These are phyloP conservation scores for Phytophthora aleatoria DNA, from an alignment of 352 stramenopile species.

Conservation along the genomic window DNA sequence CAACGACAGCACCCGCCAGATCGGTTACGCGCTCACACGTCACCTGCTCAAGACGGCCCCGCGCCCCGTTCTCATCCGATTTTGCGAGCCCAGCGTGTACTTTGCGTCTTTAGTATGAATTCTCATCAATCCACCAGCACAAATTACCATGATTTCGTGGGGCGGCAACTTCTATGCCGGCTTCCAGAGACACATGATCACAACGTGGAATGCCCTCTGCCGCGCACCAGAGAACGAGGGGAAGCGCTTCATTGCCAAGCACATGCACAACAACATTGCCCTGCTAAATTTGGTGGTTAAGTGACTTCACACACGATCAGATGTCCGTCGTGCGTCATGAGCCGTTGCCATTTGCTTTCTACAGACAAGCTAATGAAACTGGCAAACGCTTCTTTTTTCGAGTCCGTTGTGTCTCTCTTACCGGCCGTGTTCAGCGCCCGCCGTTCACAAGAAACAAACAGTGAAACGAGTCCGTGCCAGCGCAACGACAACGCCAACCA, in stretches of 20 bases:
- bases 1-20: constrained; percentile 65
- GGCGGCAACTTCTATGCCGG: constrained; percentile 9
- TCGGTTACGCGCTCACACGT: constrained; percentile 67
- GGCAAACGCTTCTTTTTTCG: constrained; percentile 21
- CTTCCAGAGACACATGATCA: constrained; percentile 4
- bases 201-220: constrained; percentile 10
- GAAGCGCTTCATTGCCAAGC: background rate
- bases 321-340: constrained; percentile 1
- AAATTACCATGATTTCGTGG: constrained; percentile 2
- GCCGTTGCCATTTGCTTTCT: constrained; percentile 10
- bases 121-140: constrained; percentile 19
- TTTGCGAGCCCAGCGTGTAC: constrained; percentile 80
- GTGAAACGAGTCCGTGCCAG: constrained; percentile 15
- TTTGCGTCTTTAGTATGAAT: constrained; percentile 61
- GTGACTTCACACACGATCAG: constrained; percentile 3
- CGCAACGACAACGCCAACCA: constrained; percentile 2
- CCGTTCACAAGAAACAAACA: constrained; percentile 29
- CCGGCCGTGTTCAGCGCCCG: constrained; percentile 15
- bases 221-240: background rate
- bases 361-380: constrained; percentile 26
- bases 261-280: background rate
- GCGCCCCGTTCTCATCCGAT: constrained; percentile 69
- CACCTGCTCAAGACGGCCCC: constrained; percentile 75
- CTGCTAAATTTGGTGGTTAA: background rate
- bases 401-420: background rate